Base-by-base conservation (phyloP, 2,329 filamentous ascomycete species). In the Mycocentrospora acerina region DNA sequence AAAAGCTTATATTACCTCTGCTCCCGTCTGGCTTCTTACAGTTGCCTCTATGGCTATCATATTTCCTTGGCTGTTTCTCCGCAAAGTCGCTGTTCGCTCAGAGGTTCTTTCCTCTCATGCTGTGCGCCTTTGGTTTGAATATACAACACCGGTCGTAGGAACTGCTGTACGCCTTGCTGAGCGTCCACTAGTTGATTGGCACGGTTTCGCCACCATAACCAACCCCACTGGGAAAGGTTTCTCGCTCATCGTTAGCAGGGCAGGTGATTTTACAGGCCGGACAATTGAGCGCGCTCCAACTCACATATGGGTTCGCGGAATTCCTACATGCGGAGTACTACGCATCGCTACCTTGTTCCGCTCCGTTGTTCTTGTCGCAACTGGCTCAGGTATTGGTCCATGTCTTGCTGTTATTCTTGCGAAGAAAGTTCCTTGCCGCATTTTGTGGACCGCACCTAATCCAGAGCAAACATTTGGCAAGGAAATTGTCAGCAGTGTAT, bases 21-120 rank as follows among this genome's bases (percentile, higher is more conserved):
- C 60, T 6, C 46, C 54, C 1, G 78, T 91, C 60, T 93, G 86
- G 85, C 78, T 89, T 49, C 72, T 93, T 13, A 57, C 80, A 18
- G 62, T 81, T 25, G 81, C 82, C 32, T 88, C 86, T 1, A 61
- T 76, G 31, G 80, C 83, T 51, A 79, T 91, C 53, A 73, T 85
- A 31, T 82, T 86, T 38, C 86, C 88, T 0, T 94, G 88, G 87
- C 59, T 86, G 2, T 77, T 80, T 45, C 79, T 93, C 13, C 81
- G 85, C 40, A 83, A 80, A 51, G 81, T 88, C 18, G 66, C 73
- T 7, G 83, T 91, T 37, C 70, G 78, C 15, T 74, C 84, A 8
- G 84, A 90, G 61, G 72, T 78, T 3, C 79, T 93, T 9, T 93
- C 88, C 0, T 66, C 76, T 27, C 88, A 91, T 64, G 87, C 87